Percentiles rank a stretch among this genome's conserved stretches.
phyloP scores from a whole-genome alignment of 805 yeast species.

The Alloascoidea africana region DNA sequence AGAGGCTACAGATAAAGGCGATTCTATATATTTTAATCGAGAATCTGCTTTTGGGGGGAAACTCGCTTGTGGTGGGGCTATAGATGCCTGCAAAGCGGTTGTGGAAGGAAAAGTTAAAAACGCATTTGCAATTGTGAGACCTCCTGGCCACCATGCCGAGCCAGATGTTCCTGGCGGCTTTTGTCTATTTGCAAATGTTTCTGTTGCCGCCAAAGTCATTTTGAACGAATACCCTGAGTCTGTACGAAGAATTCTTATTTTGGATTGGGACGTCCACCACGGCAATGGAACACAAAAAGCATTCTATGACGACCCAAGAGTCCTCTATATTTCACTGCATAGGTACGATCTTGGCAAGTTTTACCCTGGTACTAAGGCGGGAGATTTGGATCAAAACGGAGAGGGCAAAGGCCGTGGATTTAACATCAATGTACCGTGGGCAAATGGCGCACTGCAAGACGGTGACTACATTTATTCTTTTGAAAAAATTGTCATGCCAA shows the following conservation, averaged over 20 bases:
- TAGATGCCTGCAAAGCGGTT: slow-evolving; percentile 91
- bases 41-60: slow-evolving; percentile 81
- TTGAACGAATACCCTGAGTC: slow-evolving; percentile 76
- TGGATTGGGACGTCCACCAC: slow-evolving; percentile 99
- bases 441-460: slow-evolving; percentile 80
- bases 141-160: slow-evolving; percentile 99
- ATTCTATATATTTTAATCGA: slow-evolving; percentile 87
- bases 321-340: slow-evolving; percentile 81
- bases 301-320: slow-evolving; percentile 78
- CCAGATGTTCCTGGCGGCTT: slow-evolving; percentile 97
- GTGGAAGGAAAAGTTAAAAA: slow-evolving; percentile 87
- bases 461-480: slow-evolving; percentile 93
- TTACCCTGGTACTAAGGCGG: slow-evolving; percentile 88
- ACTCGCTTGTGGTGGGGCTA: slow-evolving; percentile 91
- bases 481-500: slow-evolving; percentile 72
- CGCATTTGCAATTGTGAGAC: slow-evolving; percentile 88
- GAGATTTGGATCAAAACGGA: slow-evolving; percentile 71
- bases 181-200: slow-evolving; percentile 90
- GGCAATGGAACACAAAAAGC: slow-evolving; percentile 98
- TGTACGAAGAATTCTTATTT: slow-evolving; percentile 64
- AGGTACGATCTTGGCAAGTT: slow-evolving; percentile 85
- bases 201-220: slow-evolving; percentile 86
- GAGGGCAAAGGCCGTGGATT: slow-evolving; percentile 78
- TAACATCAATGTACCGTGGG: slow-evolving; percentile 90
- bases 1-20: slow-evolving; percentile 80